Percentiles rank a stretch among this genome's conserved stretches.
These are phyloP conservation scores for Diutina pseudorugosa DNA, from an alignment of 1,139 yeast species.

Conservation along the genomic window DNA sequence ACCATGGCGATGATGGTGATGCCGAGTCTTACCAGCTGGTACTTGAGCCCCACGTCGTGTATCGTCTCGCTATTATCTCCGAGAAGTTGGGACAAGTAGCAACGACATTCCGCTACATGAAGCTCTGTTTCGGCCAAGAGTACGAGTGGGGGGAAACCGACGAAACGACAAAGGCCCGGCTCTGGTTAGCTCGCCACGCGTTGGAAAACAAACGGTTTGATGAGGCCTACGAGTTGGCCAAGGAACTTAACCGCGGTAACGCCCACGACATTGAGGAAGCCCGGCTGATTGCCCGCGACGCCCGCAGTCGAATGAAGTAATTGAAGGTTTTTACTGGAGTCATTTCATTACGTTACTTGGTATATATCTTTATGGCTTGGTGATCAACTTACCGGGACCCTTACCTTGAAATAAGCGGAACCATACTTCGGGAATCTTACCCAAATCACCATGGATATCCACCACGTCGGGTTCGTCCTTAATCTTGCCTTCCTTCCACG, in stretches of 20 bases:
- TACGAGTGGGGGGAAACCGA: slow-evolving; percentile 56
- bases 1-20: slow-evolving; percentile 13
- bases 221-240: slow-evolving; percentile 64
- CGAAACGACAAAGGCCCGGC: slow-evolving; percentile 69
- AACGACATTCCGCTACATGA: slow-evolving; percentile 58
- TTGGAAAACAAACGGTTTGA: slow-evolving; percentile 44
- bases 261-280: slow-evolving; percentile 89
- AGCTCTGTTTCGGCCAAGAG: slow-evolving; percentile 59
- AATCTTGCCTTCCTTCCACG: slow-evolving; percentile 30
- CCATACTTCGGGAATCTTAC: background rate
- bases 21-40: slow-evolving; percentile 15
- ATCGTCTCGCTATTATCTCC: slow-evolving; percentile 56
- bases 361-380: background rate
- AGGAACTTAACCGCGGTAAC: slow-evolving; percentile 62
- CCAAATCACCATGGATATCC: background rate
- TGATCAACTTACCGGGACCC: background rate
- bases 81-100: slow-evolving; percentile 41
- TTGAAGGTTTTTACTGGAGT: too few species aligned
- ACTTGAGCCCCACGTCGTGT: slow-evolving; percentile 42
- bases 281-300: slow-evolving; percentile 46
- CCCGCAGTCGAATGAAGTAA: background rate
- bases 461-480: slow-evolving; percentile 7
- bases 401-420: background rate
- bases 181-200: slow-evolving; percentile 79
- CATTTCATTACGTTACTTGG: too few species aligned